A percentile compares a stretch with the other conserved stretches of the same genome.
phyloP scores from a whole-genome alignment of 768 basidiomycete genomes.

The Amyloporia xantha region DNA sequence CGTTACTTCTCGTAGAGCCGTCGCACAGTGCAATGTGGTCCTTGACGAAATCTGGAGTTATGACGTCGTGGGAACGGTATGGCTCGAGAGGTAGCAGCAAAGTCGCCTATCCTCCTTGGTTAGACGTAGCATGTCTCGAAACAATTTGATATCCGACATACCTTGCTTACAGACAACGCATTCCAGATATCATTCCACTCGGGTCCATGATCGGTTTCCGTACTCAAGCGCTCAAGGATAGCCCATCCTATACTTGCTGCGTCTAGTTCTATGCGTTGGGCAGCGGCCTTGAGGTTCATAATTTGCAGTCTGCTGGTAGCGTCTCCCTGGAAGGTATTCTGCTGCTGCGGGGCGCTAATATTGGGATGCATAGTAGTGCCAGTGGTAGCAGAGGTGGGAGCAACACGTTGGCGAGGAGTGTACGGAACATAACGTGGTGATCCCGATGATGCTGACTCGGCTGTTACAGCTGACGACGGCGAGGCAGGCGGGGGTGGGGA shows the following conservation, averaged over 20 bases:
- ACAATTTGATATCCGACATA: constrained; percentile 25
- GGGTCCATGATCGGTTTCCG: constrained; percentile 39
- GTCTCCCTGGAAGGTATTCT: constrained; percentile 44
- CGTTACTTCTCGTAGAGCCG: constrained; percentile 34
- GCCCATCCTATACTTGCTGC: constrained; percentile 64
- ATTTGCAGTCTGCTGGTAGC: constrained; percentile 65
- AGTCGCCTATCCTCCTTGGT: constrained; percentile 48
- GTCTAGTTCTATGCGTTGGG: constrained; percentile 63
- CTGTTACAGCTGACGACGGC: constrained; percentile 19
- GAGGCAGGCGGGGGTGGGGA: constrained; percentile 33
- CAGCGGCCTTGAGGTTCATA: constrained; percentile 67
- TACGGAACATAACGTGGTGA: constrained; percentile 64
- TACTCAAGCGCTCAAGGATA: constrained; percentile 65
- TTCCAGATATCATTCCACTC: constrained; percentile 73
- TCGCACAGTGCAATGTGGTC: constrained; percentile 78
- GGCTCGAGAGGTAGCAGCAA: constrained; percentile 72
- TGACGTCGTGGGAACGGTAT: constrained; percentile 40
- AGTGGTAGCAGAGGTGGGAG: constrained; percentile 41
- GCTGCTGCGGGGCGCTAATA: constrained; percentile 26
- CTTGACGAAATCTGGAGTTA: constrained; percentile 70
- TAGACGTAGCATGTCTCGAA: background rate
- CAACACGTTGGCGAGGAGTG: constrained; percentile 62
- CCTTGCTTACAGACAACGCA: constrained; percentile 61
- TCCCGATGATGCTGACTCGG: constrained; percentile 8
- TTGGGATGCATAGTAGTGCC: constrained; percentile 35